A percentile compares a stretch with the other conserved stretches of the same genome.
Evolutionary conservation across 2,329 filamentous ascomycete genomes (phyloP).

Genomic region (Xylariales sp.): DNA sequence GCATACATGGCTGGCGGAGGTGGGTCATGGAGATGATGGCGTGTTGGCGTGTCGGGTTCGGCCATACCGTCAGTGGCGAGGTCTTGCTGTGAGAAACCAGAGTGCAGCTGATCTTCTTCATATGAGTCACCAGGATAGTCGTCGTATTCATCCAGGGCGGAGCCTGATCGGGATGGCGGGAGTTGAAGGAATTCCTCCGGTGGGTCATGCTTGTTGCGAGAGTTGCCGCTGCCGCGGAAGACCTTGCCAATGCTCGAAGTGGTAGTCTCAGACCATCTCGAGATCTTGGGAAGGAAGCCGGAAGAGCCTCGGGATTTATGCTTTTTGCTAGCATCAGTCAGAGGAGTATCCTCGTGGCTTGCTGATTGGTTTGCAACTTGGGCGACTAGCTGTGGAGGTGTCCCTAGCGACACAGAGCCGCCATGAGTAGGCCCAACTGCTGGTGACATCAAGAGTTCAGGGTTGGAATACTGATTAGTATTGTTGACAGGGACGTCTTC

Average conservation of each 20-base stretch:
- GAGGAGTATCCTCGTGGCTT: constrained; percentile 77
- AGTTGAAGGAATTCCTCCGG: constrained; percentile 56
- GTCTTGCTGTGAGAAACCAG: constrained; percentile 51
- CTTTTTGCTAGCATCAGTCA: constrained; percentile 73
- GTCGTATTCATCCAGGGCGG: constrained; percentile 66
- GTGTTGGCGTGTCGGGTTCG: constrained; percentile 15
- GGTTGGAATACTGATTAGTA: constrained; percentile 52
- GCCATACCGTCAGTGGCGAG: constrained; percentile 27
- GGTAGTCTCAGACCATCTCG: constrained; percentile 95
- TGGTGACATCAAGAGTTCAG: constrained; percentile 58
- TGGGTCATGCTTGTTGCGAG: constrained; percentile 49
- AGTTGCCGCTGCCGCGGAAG: constrained; percentile 62
- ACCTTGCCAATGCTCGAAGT: constrained; percentile 79
- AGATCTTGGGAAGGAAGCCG: constrained; percentile 82
- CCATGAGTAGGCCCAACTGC: constrained; percentile 48
- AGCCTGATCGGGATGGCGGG: constrained; percentile 69
- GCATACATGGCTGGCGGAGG: constrained; percentile 50
- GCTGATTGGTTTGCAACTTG: constrained; percentile 36
- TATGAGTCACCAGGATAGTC: constrained; percentile 54
- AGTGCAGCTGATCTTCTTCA: constrained; percentile 56
- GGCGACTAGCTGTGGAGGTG: constrained; percentile 50
- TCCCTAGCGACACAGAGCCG: constrained; percentile 50
- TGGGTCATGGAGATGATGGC: constrained; percentile 25
- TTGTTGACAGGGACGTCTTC: constrained; percentile 32
- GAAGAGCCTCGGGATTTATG: constrained; percentile 83